Base-by-base conservation (phyloP, 768 basidiomycete species). In the Cystobasidium ongulense region DNA sequence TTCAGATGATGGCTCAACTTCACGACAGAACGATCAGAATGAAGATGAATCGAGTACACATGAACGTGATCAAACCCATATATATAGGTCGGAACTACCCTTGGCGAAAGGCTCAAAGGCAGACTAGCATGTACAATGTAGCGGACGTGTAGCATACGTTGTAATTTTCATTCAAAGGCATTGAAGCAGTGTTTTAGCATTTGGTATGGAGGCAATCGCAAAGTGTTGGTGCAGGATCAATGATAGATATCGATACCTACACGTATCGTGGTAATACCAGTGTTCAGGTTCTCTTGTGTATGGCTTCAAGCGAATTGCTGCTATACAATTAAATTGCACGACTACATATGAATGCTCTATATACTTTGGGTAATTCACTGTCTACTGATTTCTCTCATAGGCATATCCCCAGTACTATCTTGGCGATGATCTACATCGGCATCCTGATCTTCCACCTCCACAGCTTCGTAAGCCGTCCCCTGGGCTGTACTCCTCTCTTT, bases 381-480 rank as follows among this genome's bases (percentile, higher is more conserved):
- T 41, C 39, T 41, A 41, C n/a, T 7, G n/a, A 59, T 59, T 21
- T 59, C 29, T 59, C 11, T 59, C 57, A 59, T 59, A 27, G 57
- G 57, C 23, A 59, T 27, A 35, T 35, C 27, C 15, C 29, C 11
- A 4, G 25, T 59, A 29, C 5, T 15, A 35, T 11, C 57, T 59
- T 27, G 3, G 2, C 25, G 8, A 4, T 50, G 15, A n/a, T 21
- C 21, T 59, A 21, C 11, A 15, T 59, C 57, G 2, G 7, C 63
- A 4, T 64, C 63, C 1, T 39, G 5, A 39, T 68, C 66, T 8
- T 68, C 66, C 27, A 68, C 35, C 31, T 68, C 66, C 2, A 68
- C 66, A 23, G 66, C 66, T 52, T 63, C 76, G 35, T 64, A 64
- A 36, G 57, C 57, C 15, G 11, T 59, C 11, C 29, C 33, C 5